These are phyloP conservation scores for Capronia coronata DNA, from an alignment of 2,329 filamentous ascomycete genomes.

Conservation along the genomic window DNA sequence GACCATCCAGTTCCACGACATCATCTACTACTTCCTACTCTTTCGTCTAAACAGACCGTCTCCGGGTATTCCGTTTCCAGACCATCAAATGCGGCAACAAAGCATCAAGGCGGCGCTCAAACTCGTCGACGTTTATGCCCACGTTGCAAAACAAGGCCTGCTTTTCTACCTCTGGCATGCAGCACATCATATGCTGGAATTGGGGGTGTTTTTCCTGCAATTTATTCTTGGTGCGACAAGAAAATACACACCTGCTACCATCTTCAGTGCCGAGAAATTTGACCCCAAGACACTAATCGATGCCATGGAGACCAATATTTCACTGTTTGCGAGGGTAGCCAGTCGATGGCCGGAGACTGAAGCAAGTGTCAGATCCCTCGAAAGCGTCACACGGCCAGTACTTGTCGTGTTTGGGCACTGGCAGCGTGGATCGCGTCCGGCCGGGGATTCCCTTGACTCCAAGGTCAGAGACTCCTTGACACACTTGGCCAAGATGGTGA, in stretches of 20 bases:
- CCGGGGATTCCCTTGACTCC: too few relatives aligned
- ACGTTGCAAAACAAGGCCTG: neutral
- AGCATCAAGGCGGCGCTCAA: neutral
- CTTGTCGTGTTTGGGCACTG: neutral
- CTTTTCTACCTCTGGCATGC: neutral
- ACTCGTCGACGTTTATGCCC: neutral
- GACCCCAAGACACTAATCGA: neutral
- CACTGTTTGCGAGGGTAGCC: neutral
- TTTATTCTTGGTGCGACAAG: neutral
- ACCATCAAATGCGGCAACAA: neutral
- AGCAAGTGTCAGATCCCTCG: neutral
- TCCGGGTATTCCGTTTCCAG: neutral
- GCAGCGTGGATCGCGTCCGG: too few relatives aligned
- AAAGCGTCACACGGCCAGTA: neutral
- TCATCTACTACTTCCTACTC: slow-evolving; percentile 2
- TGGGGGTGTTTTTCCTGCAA: neutral
- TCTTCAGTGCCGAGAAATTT: neutral
- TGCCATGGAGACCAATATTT: neutral
- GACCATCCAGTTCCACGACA: slow-evolving; percentile 4
- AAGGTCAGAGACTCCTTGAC: too few relatives aligned
- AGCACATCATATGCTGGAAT: neutral
- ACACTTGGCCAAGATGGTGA: too few relatives aligned
- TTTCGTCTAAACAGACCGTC: slow-evolving; percentile 3
- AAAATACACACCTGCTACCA: neutral
- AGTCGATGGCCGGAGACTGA: slow-evolving; percentile 1